Evolutionary conservation across 1,284 basidiomycete species (phyloP).

Genomic region (Rhodotorula sp.): DNA sequence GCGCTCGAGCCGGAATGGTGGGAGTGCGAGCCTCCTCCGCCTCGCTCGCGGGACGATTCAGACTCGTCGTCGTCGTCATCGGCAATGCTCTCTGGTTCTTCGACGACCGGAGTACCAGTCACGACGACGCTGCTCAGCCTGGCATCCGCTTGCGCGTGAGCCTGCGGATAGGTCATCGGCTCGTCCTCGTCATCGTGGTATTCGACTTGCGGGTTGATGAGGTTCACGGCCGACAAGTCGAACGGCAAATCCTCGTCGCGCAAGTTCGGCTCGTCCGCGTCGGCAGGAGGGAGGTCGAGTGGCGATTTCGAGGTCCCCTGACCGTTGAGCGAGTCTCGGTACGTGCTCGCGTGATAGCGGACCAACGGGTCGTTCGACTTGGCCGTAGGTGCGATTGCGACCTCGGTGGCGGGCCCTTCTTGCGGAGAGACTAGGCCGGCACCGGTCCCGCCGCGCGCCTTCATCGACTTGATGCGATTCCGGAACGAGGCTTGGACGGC

Average conservation of each 20-base stretch:
- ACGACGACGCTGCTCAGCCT: background rate
- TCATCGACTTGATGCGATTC: slow-evolving; percentile 11
- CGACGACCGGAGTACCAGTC: background rate
- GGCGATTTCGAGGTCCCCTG: too few relatives aligned
- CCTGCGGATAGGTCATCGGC: background rate
- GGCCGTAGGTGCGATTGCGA: background rate
- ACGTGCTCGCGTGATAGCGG: background rate
- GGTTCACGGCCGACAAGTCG: slow-evolving; percentile 8
- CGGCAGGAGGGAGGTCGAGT: background rate
- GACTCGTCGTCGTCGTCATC: too few relatives aligned
- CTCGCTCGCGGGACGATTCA: too few relatives aligned
- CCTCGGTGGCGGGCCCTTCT: background rate
- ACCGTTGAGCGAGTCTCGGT: background rate
- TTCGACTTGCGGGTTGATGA: slow-evolving; percentile 3
- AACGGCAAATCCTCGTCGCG: slow-evolving; percentile 3
- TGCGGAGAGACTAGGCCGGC: background rate
- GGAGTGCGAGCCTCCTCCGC: background rate
- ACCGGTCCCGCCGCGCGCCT: slow-evolving; percentile 1
- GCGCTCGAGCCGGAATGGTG: background rate
- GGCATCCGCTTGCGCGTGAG: background rate
- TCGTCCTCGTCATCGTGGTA: background rate
- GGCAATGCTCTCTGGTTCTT: background rate
- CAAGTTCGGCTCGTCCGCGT: background rate
- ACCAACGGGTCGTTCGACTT: background rate
- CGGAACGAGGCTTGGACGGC: slow-evolving; percentile 14